Evolutionary conservation across 164 flowering plant species (phyloP).

Genomic region (Liquidambar formosana): DNA sequence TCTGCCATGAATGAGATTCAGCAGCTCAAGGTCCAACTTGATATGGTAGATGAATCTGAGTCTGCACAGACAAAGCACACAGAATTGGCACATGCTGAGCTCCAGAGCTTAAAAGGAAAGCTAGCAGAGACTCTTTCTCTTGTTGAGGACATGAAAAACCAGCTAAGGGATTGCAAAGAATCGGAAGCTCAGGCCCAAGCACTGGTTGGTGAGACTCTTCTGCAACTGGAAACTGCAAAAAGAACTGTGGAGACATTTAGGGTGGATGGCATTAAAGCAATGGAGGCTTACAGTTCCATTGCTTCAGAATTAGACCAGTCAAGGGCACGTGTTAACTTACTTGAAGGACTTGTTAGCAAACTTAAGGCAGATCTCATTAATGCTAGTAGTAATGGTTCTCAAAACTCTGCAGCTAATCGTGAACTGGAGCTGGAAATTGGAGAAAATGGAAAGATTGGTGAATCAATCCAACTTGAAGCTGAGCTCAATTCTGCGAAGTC

Average conservation of each 20-base stretch:
- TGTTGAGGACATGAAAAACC: conserved; percentile 54
- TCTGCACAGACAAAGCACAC: conserved; percentile 35
- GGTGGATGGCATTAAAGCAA: conserved; percentile 47
- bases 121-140: conserved; percentile 49
- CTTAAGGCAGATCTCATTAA: conserved; percentile 37
- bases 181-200: conserved; percentile 68
- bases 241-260: conserved; percentile 49
- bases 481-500: conserved; percentile 38
- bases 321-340: conserved; percentile 39
- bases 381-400: conserved; percentile 6
- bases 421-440: conserved; percentile 2
- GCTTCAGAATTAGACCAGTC: conserved; percentile 65
- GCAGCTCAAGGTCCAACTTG: conserved; percentile 60
- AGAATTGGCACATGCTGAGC: conserved; percentile 46
- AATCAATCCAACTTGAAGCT: conserved; percentile 27
- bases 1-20: conserved; percentile 71
- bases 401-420: conserved; percentile 1
- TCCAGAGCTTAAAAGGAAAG: conserved; percentile 48
- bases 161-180: conserved; percentile 54
- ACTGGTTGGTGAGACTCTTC: conserved; percentile 47
- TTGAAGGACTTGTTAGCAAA: conserved; percentile 58
- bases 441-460: conserved; percentile 19
- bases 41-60: conserved; percentile 47
- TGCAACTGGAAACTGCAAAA: conserved; percentile 66
- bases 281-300: conserved; percentile 43